Evolutionary conservation across 2,329 filamentous ascomycete species (phyloP), one percentile per base, ranked within the genome.

Genomic region (Fusarium mundagurra): DNA sequence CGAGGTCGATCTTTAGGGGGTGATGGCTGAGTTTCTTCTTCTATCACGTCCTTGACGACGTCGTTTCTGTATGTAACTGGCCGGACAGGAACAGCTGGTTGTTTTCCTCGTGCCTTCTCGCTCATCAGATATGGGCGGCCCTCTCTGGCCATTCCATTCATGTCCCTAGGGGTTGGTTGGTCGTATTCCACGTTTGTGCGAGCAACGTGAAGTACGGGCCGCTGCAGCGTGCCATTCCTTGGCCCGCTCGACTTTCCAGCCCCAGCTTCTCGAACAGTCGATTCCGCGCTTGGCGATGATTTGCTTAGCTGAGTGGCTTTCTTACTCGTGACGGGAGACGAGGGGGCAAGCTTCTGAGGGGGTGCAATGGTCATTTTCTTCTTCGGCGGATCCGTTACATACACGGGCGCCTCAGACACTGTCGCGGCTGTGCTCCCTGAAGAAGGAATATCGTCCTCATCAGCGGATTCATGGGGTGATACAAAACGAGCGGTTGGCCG

Each of bases 401-500:
- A 73, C 20, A 75, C 57, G 14, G 77, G 78, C 64, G 79, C 80
- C 47, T 82, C 83, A 31, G 79, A 69, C 20, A 68, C 78, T 16
- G 81, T 80, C 6, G 77, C 77, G 5, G 78, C 77, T 38, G 84
- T 84, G 74, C 84, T 86, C 29, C 80, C 81, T 11, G 86, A 85
- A 9, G 84, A 86, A 39, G 80, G 80, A n/a, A 82, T 80, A 33
- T 83, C 80, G 34, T 82, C 81, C 67, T 86, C 85, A 55, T 85
- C 84, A 57, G 84, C 84, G 38, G 87, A 87, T 36, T 83, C 84
- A 38, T 85, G 85, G 5, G 89, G 89, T 22, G 88, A 88, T 13
- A 87, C 85, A 74, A 91, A 91, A n/a, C 89, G 87, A 61, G 89
- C 89, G 14, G 88, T 91, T n/a, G 88, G 89, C 27, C 87, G 85